Evolutionary conservation across 495 filamentous ascomycete genomes (phyloP), one percentile per base, ranked within the genome.

Genomic region (Hypoxylon fragiforme): DNA sequence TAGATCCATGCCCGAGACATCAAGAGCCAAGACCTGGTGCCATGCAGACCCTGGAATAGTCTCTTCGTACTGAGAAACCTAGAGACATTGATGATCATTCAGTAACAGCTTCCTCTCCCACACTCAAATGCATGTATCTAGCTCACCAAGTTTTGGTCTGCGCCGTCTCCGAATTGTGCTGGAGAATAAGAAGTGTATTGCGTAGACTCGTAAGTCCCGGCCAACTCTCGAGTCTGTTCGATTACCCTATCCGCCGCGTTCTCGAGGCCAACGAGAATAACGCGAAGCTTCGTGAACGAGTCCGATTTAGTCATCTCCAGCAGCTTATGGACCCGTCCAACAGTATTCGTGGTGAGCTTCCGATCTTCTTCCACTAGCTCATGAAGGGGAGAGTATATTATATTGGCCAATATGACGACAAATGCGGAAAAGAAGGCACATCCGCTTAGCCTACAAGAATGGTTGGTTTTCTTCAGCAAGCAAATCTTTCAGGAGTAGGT

Each of bases 401-500:
- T 59, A 26, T 68, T 66, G 6, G 62, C 55, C n/a, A 65, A 36
- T 6, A 70, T 18, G 38, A 70, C 54, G n/a, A 66, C 39, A 24
- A 65, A 50, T 2, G 60, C 55, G 1, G 68, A 68, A 28, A 70
- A 61, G 21, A 63, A 63, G 16, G 63, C 63, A 32, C 63, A 68
- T 15, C 57, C 44, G 18, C 59, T 68, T 12, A 60, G 20, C 67
- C 67, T 70, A 31, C 5, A 4, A n/a, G n/a, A n/a, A n/a, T n/a
- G n/a, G 7, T 15, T 8, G 1, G 8, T 28, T 8, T 15, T 15
- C 41, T 32, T 55, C 11, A 55, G 51, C 28, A 55, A 42, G 9
- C 2, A 32, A 1, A n/a, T 3, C n/a, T 13, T 21, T 20, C 8
- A 13, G n/a, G n/a, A n/a, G n/a, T n/a, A n/a, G n/a, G n/a, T n/a